Base-by-base conservation (phyloP, 1,139 yeast species). In the Saccharomyces hybrid region DNA sequence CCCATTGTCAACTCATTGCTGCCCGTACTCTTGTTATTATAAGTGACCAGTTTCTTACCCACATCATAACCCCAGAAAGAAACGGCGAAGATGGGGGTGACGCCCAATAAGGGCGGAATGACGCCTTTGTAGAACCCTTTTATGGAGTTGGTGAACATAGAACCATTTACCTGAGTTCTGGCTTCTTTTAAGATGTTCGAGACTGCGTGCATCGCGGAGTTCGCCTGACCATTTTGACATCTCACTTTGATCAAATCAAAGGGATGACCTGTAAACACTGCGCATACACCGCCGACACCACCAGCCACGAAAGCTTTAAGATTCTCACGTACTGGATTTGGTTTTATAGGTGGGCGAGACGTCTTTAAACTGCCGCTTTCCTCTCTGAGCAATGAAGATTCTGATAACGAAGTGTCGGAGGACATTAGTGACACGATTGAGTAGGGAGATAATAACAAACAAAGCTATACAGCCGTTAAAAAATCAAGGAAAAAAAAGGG, bases 21-120 rank as follows among this genome's bases (percentile, higher is more conserved):
- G 44, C 44, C 44, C 11, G 7, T 12, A 31, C 68, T 61, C 2
- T 56, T 60, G 7, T 55, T 52, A 19, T 58, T 56, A n/a, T 53
- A 56, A 1, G 78, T 62, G 3, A 91, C 95, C 9, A 91, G 58
- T 60, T 82, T 81, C 73, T 90, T 90, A 59, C 98, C 98, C 55
- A 89, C 77, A 67, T 90, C 98, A 73, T 93, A 93, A 68, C 98
- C 98, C 98, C 98, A 91, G 76, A 93, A 93, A 1, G 96, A 88
- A 34, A 93, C 95, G 9, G 98, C 98, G 76, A 93, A 93, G 89
- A 93, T 93, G 46, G 99, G 99, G 0, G 98, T 93, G 29, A 93
- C 98, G 32, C 99, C 99, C 29, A 88, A 71, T 53, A 93, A 75
- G 4, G 99, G 99, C 9, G 96, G 96, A 38, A 84, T 77, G 29